Conservation (phyloP, 1,139 yeast species). For the Kodamaea alishanica region DNA sequence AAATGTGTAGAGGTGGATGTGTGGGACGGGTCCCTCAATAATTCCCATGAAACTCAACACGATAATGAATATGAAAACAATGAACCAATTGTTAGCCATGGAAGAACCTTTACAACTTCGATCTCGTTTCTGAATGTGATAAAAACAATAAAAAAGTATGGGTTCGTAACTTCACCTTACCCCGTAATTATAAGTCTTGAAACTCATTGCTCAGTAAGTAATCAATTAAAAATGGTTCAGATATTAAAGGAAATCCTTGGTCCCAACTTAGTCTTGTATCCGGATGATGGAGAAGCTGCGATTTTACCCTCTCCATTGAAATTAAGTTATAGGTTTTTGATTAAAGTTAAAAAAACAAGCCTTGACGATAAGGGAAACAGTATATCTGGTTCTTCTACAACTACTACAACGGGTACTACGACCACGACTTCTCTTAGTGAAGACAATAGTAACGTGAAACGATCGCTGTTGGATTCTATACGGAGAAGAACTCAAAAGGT, state of each 20-base stretch:
- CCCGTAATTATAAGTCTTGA: conserved; percentile 90
- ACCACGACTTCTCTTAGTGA: conserved; percentile 50
- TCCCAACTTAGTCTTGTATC: conserved; percentile 46
- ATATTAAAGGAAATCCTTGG: conserved; percentile 57
- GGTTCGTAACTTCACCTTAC: conserved; percentile 76
- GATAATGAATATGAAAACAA: conserved; percentile 8
- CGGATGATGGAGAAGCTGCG: conserved; percentile 18
- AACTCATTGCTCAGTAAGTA: conserved; percentile 64
- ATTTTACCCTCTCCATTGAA: conserved; percentile 69
- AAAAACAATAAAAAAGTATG: conserved; percentile 71
- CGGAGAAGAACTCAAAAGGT: conserved; percentile 23
- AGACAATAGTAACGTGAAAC: conserved; percentile 26
- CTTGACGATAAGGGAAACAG: conserved; percentile 5
- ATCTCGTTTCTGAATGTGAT: conserved; percentile 69
- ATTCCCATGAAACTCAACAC: conserved; percentile 20
- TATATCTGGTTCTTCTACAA: conserved; percentile 8
- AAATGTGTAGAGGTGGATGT: conserved; percentile 90
- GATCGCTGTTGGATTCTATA: conserved; percentile 18
- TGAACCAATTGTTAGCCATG: conserved; percentile 90
- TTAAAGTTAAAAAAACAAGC: conserved; percentile 70
- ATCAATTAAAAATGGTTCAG: conserved; percentile 57
- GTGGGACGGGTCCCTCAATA: conserved; percentile 66
- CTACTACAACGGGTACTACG: conserved; percentile 23
- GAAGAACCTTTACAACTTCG: conserved; percentile 73
- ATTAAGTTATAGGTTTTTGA: conserved; percentile 61